A percentile compares a stretch with the other conserved stretches of the same genome.
phyloP scores from a whole-genome alignment of 768 basidiomycete genomes.

The Gyrodon lividus region DNA sequence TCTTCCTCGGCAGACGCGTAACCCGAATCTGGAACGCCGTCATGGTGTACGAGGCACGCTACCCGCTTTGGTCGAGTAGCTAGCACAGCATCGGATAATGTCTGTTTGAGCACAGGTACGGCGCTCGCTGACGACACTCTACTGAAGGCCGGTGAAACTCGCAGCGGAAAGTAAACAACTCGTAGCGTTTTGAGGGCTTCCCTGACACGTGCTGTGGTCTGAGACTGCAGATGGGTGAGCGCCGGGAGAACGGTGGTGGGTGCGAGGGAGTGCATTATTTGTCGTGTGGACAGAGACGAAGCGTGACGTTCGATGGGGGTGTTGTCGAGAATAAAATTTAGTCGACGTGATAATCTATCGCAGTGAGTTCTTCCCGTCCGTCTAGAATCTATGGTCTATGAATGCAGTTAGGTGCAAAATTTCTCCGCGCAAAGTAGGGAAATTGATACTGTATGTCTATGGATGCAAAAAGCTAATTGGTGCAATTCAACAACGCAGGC shows the following conservation, averaged over 20 bases:
- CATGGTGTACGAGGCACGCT: conserved; percentile 35
- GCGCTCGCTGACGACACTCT: background rate
- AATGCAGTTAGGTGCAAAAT: background rate
- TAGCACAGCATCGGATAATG: conserved; percentile 12
- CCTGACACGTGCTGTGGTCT: conserved; percentile 37
- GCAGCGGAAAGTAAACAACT: conserved; percentile 50
- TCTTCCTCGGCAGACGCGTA: conserved; percentile 75
- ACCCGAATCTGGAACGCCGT: conserved; percentile 65
- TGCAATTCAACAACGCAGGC: conserved; percentile 18
- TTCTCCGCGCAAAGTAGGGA: background rate
- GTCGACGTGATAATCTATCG: conserved; percentile 4
- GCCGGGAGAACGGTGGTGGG: conserved; percentile 59
- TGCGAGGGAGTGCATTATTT: conserved; percentile 22
- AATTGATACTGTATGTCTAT: conserved; percentile 4
- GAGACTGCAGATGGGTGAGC: conserved; percentile 42
- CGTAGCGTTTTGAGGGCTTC: conserved; percentile 45
- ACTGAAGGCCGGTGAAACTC: conserved; percentile 21
- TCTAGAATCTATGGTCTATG: conserved; percentile 18
- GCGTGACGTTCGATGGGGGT: background rate
- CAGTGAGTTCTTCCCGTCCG: conserved; percentile 9
- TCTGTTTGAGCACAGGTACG: conserved; percentile 20
- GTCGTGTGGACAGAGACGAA: background rate
- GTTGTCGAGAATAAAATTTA: conserved; percentile 5
- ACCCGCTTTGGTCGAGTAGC: conserved; percentile 27
- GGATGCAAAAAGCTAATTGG: conserved; percentile 1